Percentiles rank a stretch among this genome's conserved stretches.
Conservation (phyloP, 345 rosid species). For the Clausena lansium region DNA sequence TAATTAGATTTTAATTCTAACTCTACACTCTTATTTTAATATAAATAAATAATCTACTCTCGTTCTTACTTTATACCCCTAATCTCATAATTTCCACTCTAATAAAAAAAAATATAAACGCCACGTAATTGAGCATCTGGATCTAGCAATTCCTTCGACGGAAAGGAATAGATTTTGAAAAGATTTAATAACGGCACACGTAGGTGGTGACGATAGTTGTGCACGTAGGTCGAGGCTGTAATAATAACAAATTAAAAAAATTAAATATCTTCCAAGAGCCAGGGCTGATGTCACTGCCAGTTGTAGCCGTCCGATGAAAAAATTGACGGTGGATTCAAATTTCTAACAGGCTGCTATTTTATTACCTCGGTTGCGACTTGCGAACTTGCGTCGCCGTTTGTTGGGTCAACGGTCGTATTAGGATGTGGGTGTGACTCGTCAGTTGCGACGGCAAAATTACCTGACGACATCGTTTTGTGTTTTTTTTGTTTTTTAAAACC, state of each 20-base stretch:
- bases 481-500: too few species aligned
- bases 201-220: background rate
- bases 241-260: background rate
- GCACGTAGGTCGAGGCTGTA: background rate
- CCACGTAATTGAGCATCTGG: background rate
- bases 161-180: background rate
- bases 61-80: too few species aligned
- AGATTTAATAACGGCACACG: background rate
- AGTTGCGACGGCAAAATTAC: too few species aligned
- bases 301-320: background rate
- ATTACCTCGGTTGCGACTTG: too few species aligned
- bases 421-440: too few species aligned
- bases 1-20: too few species aligned
- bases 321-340: background rate
- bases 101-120: too few species aligned
- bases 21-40: too few species aligned
- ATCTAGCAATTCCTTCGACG: background rate
- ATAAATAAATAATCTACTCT: too few species aligned
- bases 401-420: background rate
- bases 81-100: too few species aligned
- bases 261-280: background rate
- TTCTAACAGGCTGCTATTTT: background rate
- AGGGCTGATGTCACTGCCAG: background rate
- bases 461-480: too few species aligned
- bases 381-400: background rate